Conservation (phyloP, 495 filamentous ascomycete species). For the Xylaria nigripes region DNA sequence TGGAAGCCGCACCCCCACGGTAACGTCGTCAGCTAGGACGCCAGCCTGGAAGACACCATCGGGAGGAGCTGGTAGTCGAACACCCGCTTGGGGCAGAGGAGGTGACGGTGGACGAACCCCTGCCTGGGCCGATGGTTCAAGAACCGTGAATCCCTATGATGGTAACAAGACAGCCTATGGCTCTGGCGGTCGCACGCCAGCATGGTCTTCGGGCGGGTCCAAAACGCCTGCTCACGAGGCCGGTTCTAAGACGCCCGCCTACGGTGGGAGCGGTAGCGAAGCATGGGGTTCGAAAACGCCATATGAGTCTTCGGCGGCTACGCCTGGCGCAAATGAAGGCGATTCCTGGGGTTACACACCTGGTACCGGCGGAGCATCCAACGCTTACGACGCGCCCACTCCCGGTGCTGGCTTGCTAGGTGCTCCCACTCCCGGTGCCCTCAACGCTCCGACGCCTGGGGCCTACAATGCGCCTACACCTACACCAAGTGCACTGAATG, state of each 20-base stretch:
- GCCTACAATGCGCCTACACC: constrained; percentile 70
- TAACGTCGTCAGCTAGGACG: constrained; percentile 52
- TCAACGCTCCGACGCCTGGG: constrained; percentile 75
- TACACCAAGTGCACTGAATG: constrained; percentile 66
- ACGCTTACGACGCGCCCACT: constrained; percentile 64
- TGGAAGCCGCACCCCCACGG: constrained; percentile 64
- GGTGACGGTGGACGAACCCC: constrained; percentile 61
- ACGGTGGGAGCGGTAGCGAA: constrained; percentile 48
- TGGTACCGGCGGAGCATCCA: constrained; percentile 55
- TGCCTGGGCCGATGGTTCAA: constrained; percentile 68
- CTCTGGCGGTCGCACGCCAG: constrained; percentile 40
- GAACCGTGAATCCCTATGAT: constrained; percentile 73
- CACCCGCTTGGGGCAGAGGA: constrained; percentile 56
- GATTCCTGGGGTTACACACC: constrained; percentile 46
- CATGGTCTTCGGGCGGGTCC: constrained; percentile 46
- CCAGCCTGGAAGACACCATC: constrained; percentile 53
- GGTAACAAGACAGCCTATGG: constrained; percentile 69
- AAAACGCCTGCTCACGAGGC: constrained; percentile 56
- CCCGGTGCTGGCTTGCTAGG: constrained; percentile 55
- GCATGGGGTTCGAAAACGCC: constrained; percentile 71
- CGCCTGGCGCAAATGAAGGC: constrained; percentile 45
- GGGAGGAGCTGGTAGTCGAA: constrained; percentile 47
- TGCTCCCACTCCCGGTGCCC: constrained; percentile 63
- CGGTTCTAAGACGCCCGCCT: constrained; percentile 65
- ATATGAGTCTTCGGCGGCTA: constrained; percentile 50